phyloP scores from a whole-genome alignment of 441 rosid genomes.

The Arabidopsis hybrid region DNA sequence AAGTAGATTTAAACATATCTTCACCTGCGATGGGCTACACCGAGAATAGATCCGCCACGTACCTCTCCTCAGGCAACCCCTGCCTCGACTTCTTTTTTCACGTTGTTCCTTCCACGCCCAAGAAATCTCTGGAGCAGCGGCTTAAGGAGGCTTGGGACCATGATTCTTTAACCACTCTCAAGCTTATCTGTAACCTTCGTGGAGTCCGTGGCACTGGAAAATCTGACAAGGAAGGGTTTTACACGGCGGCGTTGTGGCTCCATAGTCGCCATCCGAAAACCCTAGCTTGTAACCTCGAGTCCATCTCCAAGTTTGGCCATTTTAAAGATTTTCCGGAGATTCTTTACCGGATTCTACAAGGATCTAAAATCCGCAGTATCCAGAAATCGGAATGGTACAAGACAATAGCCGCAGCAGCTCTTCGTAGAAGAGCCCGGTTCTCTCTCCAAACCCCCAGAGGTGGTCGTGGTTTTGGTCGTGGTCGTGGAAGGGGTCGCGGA shows the following conservation, averaged over 20 bases:
- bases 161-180: not conserved
- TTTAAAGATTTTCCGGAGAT: not conserved
- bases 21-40: slow-evolving; percentile 1
- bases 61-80: not conserved
- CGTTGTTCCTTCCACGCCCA: not conserved
- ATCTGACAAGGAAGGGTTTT: slow-evolving; percentile 1
- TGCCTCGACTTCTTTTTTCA: not conserved
- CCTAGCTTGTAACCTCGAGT: slow-evolving; percentile 7
- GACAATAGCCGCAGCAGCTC: not conserved
- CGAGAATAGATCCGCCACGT: not conserved
- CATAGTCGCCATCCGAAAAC: not conserved
- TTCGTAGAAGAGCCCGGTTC: not conserved
- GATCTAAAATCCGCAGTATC: not conserved
- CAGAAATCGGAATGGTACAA: not conserved
- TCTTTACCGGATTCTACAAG: not conserved
- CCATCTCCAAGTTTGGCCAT: not conserved
- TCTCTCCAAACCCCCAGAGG: not conserved
- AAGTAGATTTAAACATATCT: not conserved
- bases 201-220: slow-evolving; percentile 5
- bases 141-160: not conserved
- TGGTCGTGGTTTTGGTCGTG: not conserved
- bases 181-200: slow-evolving; percentile 5
- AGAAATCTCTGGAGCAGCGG: not conserved
- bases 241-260: not conserved
- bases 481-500: not conserved